phyloP scores from a whole-genome alignment of 2,329 filamentous ascomycete species.

The Colletotrichum tofieldiae region DNA sequence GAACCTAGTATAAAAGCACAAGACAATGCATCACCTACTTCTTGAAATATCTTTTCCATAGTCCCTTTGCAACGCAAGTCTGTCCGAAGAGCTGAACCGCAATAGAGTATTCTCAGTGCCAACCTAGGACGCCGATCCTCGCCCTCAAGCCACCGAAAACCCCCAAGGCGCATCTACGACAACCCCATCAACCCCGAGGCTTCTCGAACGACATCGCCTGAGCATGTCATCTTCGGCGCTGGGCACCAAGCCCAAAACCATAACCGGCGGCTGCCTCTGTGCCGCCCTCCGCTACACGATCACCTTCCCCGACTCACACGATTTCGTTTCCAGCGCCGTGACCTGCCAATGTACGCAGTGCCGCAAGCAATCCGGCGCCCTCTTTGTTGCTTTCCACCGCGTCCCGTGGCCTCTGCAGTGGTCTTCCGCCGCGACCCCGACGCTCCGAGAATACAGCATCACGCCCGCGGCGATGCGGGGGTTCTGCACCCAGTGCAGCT shows the following conservation, averaged over 20 bases:
- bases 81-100: neutral
- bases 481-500: slow-evolving; percentile 66
- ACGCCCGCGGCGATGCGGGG: slow-evolving; percentile 58
- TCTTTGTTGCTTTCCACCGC: slow-evolving; percentile 60
- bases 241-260: slow-evolving; percentile 49
- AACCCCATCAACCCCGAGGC: too few species aligned
- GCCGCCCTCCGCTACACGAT: slow-evolving; percentile 64
- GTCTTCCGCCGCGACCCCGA: slow-evolving; percentile 47
- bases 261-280: slow-evolving; percentile 69
- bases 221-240: slow-evolving; percentile 14
- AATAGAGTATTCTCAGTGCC: neutral
- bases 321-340: slow-evolving; percentile 60
- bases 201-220: neutral
- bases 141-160: neutral
- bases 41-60: neutral
- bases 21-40: neutral
- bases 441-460: slow-evolving; percentile 59
- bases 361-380: slow-evolving; percentile 65
- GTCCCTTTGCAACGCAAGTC: rapidly evolving
- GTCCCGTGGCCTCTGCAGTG: slow-evolving; percentile 57
- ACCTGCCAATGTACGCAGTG: slow-evolving; percentile 72
- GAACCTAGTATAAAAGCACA: neutral
- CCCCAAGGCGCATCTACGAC: neutral
- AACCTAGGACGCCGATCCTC: too few species aligned
- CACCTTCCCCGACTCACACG: slow-evolving; percentile 61